Evolutionary conservation across 179 eudicot species (phyloP), one percentile per base, ranked within the genome.

Genomic region (Corrigiola litoralis): DNA sequence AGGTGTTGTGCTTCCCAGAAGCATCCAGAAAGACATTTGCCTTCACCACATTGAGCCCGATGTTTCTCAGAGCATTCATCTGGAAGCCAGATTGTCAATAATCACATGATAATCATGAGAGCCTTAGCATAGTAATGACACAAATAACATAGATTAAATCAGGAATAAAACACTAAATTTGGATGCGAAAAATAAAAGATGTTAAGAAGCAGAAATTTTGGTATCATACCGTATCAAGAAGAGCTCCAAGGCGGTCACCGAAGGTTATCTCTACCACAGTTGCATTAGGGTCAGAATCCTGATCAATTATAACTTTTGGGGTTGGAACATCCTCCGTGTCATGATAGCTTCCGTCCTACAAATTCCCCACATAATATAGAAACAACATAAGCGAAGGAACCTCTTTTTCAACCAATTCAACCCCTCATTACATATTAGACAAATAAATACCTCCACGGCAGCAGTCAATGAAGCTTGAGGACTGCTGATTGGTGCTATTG

Each of bases 1-100:
- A 92, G 63, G 84, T 90, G 85, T 81, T 92, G 90, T 92, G 98
- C 78, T 92, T 92, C 80, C 98, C 98, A 73, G 95, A 90, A 63
- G 98, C 84, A 80, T 92, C 98, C 44, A 92, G 88, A 76, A 75
- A 86, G 66, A 92, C 98, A 80, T 87, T 87, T 59, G 95, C 98
- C 84, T 92, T 92, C 63, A 90, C 90, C 67, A 92, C 98, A 54
- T 92, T 92, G 68, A 92, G 82, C 65, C 98, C 98, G 47, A 92
- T 95, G 78, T 83, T 90, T 79, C 69, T 87, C 64, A 92, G 87
- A 45, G 98, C 97, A 70, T 48, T 86, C 98, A 92, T 90, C 98
- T 92, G 90, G 71, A 85, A 72, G 67, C 65, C 73, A 79, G 68
- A 66, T 79, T 13, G 45, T 53, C 47, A 49, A 72, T 32, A 64